Percentiles rank a stretch among this genome's conserved stretches.
Evolutionary conservation across 768 basidiomycete species (phyloP).

Genomic region (Scleroderma citrinum): DNA sequence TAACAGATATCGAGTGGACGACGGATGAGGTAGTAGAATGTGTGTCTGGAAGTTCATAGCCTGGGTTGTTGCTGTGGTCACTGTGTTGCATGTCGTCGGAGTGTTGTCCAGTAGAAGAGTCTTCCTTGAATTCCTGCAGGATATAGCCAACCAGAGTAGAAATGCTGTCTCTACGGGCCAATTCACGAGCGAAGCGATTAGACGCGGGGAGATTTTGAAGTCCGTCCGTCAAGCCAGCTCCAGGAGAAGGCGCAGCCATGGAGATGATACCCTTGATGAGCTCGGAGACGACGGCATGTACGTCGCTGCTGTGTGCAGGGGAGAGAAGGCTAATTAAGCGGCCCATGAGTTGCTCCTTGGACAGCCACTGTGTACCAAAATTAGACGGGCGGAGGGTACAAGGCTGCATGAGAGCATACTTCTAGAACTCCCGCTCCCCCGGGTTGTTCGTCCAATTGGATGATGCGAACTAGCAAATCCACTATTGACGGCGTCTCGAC

Average conservation of each 20-base stretch:
- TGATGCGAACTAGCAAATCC: constrained; percentile 85
- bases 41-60: constrained; percentile 29
- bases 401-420: constrained; percentile 49
- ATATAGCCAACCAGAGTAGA: constrained; percentile 69
- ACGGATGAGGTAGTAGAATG: constrained; percentile 72
- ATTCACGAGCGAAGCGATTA: constrained; percentile 84
- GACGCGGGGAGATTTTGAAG: constrained; percentile 68
- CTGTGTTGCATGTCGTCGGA: constrained; percentile 5
- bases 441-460: constrained; percentile 83
- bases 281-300: constrained; percentile 84
- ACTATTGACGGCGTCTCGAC: constrained; percentile 88
- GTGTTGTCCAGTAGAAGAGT: constrained; percentile 15
- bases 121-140: constrained; percentile 51
- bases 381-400: constrained; percentile 24
- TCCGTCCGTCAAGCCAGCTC: constrained; percentile 63
- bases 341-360: constrained; percentile 74
- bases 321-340: constrained; percentile 79
- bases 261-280: constrained; percentile 92
- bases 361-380: constrained; percentile 69
- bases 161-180: constrained; percentile 72
- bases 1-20: constrained; percentile 77
- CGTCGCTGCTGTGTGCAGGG: constrained; percentile 64
- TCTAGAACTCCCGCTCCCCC: constrained; percentile 80
- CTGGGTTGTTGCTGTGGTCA: constrained; percentile 8
- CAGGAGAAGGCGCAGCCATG: constrained; percentile 85